phyloP scores from a whole-genome alignment of 1,139 yeast species.

The Citeromyces hawaiiensis region DNA sequence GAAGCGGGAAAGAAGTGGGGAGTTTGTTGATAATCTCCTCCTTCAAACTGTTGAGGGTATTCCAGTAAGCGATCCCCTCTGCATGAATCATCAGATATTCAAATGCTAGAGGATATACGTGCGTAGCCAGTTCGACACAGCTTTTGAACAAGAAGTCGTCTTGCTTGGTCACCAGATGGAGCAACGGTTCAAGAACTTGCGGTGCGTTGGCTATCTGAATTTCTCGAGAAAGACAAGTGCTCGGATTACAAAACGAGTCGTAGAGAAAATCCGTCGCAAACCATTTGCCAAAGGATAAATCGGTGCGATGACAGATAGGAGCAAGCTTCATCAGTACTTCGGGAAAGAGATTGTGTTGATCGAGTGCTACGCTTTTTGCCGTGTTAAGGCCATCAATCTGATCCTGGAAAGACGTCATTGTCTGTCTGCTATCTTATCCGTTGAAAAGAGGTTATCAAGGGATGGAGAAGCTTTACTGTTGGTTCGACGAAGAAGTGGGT shows the following conservation, averaged over 20 bases:
- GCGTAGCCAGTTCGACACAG: conserved; percentile 9
- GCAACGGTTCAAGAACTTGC: conserved; percentile 14
- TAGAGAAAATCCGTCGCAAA: conserved; percentile 26
- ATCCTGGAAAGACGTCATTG: conserved; percentile 1
- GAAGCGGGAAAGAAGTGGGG: conserved; percentile 28
- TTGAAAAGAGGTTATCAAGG: background rate
- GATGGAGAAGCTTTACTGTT: background rate
- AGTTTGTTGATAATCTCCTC: conserved; percentile 24
- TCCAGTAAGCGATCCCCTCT: conserved; percentile 29
- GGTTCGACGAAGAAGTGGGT: background rate
- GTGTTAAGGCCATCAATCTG: conserved; percentile 24
- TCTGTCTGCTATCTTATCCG: background rate
- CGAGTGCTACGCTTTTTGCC: conserved; percentile 35
- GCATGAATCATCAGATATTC: conserved; percentile 17
- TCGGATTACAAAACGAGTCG: conserved; percentile 20
- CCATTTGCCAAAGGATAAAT: conserved; percentile 27
- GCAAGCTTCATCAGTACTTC: conserved; percentile 41
- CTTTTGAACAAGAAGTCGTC: background rate
- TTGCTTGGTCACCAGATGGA: conserved; percentile 5
- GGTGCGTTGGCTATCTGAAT: conserved; percentile 29
- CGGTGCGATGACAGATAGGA: conserved; percentile 24
- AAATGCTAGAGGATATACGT: conserved; percentile 17
- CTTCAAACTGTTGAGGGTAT: conserved; percentile 27
- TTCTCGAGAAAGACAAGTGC: conserved; percentile 10
- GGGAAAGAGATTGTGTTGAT: conserved; percentile 31